Base-by-base conservation (phyloP, 1,284 basidiomycete species). In the Cystobasidium sp. region DNA sequence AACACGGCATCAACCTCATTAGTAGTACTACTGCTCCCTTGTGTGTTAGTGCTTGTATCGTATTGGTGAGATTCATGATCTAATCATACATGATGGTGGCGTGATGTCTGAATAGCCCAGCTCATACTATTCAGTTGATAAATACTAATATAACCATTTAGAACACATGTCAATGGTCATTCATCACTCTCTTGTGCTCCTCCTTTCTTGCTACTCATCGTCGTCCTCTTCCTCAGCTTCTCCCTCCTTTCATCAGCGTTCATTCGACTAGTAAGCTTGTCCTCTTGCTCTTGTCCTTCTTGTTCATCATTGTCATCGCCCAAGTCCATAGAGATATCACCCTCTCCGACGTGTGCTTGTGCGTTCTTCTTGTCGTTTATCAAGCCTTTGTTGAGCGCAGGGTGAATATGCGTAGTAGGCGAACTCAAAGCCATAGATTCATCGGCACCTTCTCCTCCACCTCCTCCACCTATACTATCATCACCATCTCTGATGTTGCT, bases 141-240 rank as follows among this genome's bases (percentile, higher is more conserved):
- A 31, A 31, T 31, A 31, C 31, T 31, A 31, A 31, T 31, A 31
- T 31, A 31, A 31, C 31, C 31, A 31, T 31, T 31, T 31, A 31
- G 31, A 31, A 31, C 31, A 31, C 31, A 31, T 31, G 31, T 31
- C 31, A 31, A 31, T 31, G 1, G 31, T 31, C 31, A 31, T 56
- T 22, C 53, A 56, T 22, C 56, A 59, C 56, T 59, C 16, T 12
- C 56, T 43, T 18, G 9, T n/a, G 31, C 14, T 18, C 20, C 14
- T 7, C 20, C 20, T 43, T 24, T 43, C 6, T 6, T 53, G 6
- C 41, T 44, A 49, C 49, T 53, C 22, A 6, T 67, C 64, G 59
- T 61, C 47, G 61, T n/a, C 51, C 58, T 53, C 39, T 53, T 51
- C 49, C 63, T 46, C 63, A 73, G 52, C 46, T 73, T 56, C 62